A percentile compares a stretch with the other conserved stretches of the same genome.
phyloP scores from a whole-genome alignment of 257 asterid species.

The Capsicum baccatum region DNA sequence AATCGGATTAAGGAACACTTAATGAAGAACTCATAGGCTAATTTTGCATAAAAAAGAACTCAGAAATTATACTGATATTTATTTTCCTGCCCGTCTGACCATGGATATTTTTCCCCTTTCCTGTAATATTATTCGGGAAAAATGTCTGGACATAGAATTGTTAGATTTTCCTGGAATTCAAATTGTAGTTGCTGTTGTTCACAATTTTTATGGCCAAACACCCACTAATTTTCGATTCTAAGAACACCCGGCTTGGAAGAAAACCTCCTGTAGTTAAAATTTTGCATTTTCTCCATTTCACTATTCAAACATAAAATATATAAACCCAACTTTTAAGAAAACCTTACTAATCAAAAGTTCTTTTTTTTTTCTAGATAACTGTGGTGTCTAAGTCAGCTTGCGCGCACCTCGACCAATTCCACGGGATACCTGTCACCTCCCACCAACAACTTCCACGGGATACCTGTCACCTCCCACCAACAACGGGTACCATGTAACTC shows the following conservation, averaged over 20 bases:
- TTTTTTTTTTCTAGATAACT: background rate
- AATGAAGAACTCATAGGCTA: background rate
- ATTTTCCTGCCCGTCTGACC: too few relatives aligned
- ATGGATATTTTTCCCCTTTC: too few relatives aligned
- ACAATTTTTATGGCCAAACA: background rate
- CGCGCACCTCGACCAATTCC: too few relatives aligned
- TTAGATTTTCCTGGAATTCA: too few relatives aligned
- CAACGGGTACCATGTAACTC: too few relatives aligned
- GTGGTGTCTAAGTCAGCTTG: too few relatives aligned
- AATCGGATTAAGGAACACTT: background rate
- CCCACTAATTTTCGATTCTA: background rate
- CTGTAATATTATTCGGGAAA: too few relatives aligned
- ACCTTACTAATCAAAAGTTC: background rate
- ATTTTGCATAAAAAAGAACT: background rate
- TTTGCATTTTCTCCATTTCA: background rate
- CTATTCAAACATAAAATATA: background rate
- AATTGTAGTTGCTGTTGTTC: too few relatives aligned
- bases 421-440: too few relatives aligned
- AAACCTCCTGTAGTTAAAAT: background rate
- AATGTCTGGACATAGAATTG: background rate
- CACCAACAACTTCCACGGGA: too few relatives aligned
- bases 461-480: too few relatives aligned
- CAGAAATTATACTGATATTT: background rate
- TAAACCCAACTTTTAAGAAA: background rate
- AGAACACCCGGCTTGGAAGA: constrained; percentile 10